These are phyloP conservation scores for Debaryomyces tyrocola DNA, from an alignment of 805 yeast species.

Conservation along the genomic window DNA sequence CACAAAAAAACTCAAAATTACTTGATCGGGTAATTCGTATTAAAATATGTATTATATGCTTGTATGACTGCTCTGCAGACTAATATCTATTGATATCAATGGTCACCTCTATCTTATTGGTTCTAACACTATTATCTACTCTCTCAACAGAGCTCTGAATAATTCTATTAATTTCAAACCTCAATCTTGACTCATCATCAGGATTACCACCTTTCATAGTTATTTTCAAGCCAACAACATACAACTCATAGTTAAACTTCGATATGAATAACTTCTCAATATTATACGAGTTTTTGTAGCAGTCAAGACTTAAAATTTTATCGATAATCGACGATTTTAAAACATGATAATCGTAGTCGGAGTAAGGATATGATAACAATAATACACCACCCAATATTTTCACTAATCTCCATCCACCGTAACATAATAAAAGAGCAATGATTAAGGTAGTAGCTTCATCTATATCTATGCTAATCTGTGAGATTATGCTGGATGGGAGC, in stretches of 20 bases:
- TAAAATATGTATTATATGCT: not conserved
- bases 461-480: slow-evolving; percentile 32
- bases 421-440: slow-evolving; percentile 45
- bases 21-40: not conserved
- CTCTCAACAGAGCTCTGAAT: slow-evolving; percentile 34
- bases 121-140: slow-evolving; percentile 15
- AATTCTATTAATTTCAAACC: slow-evolving; percentile 49
- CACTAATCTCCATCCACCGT: slow-evolving; percentile 54
- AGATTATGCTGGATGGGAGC: slow-evolving; percentile 28
- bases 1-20: slow-evolving; percentile 20
- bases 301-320: slow-evolving; percentile 47
- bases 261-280: slow-evolving; percentile 53
- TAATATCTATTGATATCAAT: slow-evolving; percentile 28
- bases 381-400: slow-evolving; percentile 52
- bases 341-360: slow-evolving; percentile 36
- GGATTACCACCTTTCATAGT: slow-evolving; percentile 68
- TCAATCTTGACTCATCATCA: slow-evolving; percentile 62
- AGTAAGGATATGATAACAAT: slow-evolving; percentile 52
- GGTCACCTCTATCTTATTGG: slow-evolving; percentile 34
- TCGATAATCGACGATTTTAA: slow-evolving; percentile 43
- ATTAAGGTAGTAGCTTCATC: slow-evolving; percentile 47
- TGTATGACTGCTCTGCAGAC: not conserved
- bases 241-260: slow-evolving; percentile 61
- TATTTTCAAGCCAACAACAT: slow-evolving; percentile 55
- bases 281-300: slow-evolving; percentile 50